phyloP scores from a whole-genome alignment of 2,329 filamentous ascomycete genomes.

The Colletotrichum falcatum region DNA sequence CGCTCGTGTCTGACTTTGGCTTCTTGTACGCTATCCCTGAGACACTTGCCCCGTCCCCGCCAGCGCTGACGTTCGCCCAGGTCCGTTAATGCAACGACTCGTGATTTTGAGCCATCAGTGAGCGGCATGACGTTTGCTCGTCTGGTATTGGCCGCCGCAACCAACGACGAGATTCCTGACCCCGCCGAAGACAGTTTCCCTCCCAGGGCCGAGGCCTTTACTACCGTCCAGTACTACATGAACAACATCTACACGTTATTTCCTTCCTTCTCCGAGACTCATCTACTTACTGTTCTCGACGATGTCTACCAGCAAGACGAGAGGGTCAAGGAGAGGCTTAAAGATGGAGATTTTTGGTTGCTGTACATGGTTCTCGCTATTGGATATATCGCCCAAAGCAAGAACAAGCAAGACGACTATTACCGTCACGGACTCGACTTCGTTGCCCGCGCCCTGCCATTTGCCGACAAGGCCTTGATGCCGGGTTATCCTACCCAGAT shows the following conservation, averaged over 20 bases:
- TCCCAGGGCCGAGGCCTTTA: slow-evolving; percentile 73
- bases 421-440: slow-evolving; percentile 68
- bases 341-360: slow-evolving; percentile 83
- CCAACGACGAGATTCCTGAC: slow-evolving; percentile 77
- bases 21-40: slow-evolving; percentile 72
- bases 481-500: slow-evolving; percentile 89
- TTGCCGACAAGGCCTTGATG: slow-evolving; percentile 84
- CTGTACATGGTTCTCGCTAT: slow-evolving; percentile 92
- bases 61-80: slow-evolving; percentile 56
- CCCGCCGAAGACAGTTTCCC: slow-evolving; percentile 74
- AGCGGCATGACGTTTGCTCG: slow-evolving; percentile 93
- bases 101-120: slow-evolving; percentile 91
- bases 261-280: slow-evolving; percentile 85
- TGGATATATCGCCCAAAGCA: slow-evolving; percentile 79
- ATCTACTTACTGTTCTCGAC: slow-evolving; percentile 82
- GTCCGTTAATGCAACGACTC: slow-evolving; percentile 92
- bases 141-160: slow-evolving; percentile 85
- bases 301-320: slow-evolving; percentile 81
- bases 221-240: slow-evolving; percentile 85
- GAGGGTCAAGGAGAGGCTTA: slow-evolving; percentile 61
- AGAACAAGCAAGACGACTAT: slow-evolving; percentile 73
- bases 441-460: slow-evolving; percentile 74
- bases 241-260: slow-evolving; percentile 83
- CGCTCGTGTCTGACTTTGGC: slow-evolving; percentile 93
- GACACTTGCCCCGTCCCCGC: not conserved